These are phyloP conservation scores for Fonsecaea multimorphosa DNA, from an alignment of 2,329 filamentous ascomycete species.

Conservation along the genomic window DNA sequence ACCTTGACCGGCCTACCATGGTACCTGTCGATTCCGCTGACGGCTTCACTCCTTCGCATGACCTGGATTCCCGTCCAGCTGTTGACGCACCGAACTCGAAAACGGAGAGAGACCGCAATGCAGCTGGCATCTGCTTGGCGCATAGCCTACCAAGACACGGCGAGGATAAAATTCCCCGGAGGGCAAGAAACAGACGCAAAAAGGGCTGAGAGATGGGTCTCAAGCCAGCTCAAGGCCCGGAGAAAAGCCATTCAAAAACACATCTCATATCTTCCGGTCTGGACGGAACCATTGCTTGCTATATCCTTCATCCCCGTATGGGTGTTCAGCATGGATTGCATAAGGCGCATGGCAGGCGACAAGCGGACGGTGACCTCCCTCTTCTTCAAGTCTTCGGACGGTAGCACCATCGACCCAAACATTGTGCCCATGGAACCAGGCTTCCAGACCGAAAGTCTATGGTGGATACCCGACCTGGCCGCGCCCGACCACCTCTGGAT, in stretches of 20 bases:
- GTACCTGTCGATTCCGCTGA: slow-evolving; percentile 61
- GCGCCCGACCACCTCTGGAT: slow-evolving; percentile 28
- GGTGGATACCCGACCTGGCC: slow-evolving; percentile 66
- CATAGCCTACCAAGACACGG: slow-evolving; percentile 37
- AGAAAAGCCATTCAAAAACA: slow-evolving; percentile 38
- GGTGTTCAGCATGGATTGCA: slow-evolving; percentile 31
- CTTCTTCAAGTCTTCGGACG: slow-evolving; percentile 25
- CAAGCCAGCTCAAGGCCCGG: slow-evolving; percentile 24
- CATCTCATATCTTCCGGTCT: slow-evolving; percentile 11
- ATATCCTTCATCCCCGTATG: slow-evolving; percentile 34
- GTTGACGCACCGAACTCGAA: slow-evolving; percentile 46
- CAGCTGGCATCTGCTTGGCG: slow-evolving; percentile 52
- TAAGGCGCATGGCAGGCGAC: slow-evolving; percentile 33
- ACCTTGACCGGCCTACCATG: slow-evolving; percentile 57
- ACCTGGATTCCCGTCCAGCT: slow-evolving; percentile 58
- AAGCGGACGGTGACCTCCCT: slow-evolving; percentile 23
- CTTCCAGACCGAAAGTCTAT: slow-evolving; percentile 62
- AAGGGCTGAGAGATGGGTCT: slow-evolving; percentile 30
- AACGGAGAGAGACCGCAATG: slow-evolving; percentile 50
- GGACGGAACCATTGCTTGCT: slow-evolving; percentile 15
- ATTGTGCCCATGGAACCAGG: slow-evolving; percentile 53
- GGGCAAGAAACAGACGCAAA: slow-evolving; percentile 20
- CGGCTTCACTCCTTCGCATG: slow-evolving; percentile 59
- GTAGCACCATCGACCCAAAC: slow-evolving; percentile 31
- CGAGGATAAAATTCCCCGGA: slow-evolving; percentile 21